Evolutionary conservation across 495 filamentous ascomycete genomes (phyloP).

Genomic region (Tuber microsphaerosporum): DNA sequence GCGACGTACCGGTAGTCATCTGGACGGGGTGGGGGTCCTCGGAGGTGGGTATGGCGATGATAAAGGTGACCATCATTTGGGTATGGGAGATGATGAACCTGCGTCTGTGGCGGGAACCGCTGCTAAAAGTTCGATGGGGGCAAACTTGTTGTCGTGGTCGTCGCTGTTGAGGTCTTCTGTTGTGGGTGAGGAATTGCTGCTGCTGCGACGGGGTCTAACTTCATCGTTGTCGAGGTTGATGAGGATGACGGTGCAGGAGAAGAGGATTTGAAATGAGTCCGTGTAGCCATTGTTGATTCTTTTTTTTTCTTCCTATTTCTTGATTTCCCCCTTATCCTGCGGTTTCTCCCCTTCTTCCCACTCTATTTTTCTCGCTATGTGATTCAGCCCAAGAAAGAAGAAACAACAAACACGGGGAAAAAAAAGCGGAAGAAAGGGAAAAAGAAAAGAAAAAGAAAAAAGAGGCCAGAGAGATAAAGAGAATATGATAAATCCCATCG

Average conservation of each 20-base stretch:
- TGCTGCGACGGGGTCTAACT: constrained; percentile 5
- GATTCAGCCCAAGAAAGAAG: not conserved
- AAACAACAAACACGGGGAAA: not conserved
- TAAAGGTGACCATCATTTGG: constrained; percentile 4
- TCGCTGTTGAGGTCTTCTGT: constrained; percentile 13
- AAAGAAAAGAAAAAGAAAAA: constrained; percentile 4
- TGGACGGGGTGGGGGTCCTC: constrained; percentile 8
- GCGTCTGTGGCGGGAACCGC: not conserved
- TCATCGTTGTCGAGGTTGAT: constrained; percentile 8
- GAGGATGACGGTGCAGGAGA: constrained; percentile 44
- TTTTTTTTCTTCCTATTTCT: not conserved
- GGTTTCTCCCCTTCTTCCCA: not conserved
- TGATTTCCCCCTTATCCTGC: not conserved
- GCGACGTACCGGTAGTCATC: not conserved
- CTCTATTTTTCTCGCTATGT: not conserved
- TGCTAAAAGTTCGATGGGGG: constrained; percentile 21
- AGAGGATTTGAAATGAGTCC: constrained; percentile 43
- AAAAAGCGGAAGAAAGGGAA: not conserved
- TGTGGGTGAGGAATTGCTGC: constrained; percentile 11
- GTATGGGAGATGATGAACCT: not conserved
- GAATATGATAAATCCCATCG: not conserved
- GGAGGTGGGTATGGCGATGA: constrained; percentile 5
- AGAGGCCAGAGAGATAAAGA: too few species aligned
- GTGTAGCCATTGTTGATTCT: constrained; percentile 33
- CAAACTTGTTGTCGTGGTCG: constrained; percentile 17